phyloP scores from a whole-genome alignment of 495 filamentous ascomycete genomes.

The Penicillium canariense region DNA sequence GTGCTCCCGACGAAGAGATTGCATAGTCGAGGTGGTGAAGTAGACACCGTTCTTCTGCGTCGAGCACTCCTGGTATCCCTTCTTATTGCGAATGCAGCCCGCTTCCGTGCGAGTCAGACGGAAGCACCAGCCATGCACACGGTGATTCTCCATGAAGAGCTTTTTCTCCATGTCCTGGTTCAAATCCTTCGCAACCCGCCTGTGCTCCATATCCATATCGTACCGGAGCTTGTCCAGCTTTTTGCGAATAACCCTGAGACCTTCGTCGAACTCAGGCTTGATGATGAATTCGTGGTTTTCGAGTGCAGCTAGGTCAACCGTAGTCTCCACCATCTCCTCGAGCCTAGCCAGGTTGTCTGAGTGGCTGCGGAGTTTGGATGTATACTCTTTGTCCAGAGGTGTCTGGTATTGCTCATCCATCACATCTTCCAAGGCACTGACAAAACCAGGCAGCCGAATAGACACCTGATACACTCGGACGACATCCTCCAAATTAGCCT shows the following conservation, averaged over 20 bases:
- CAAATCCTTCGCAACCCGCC: conserved; percentile 73
- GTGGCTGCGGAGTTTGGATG: conserved; percentile 71
- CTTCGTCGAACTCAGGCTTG: conserved; percentile 96
- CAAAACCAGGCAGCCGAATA: conserved; percentile 86
- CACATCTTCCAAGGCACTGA: conserved; percentile 82
- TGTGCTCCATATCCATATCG: conserved; percentile 83
- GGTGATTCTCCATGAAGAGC: conserved; percentile 95
- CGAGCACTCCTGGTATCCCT: conserved; percentile 87
- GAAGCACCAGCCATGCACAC: conserved; percentile 95
- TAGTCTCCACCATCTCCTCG: conserved; percentile 98
- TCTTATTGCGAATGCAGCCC: conserved; percentile 87
- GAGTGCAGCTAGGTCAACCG: conserved; percentile 91
- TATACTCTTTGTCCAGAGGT: conserved; percentile 84
- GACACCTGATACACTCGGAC: conserved; percentile 92
- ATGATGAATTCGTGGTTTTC: conserved; percentile 99
- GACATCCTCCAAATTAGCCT: conserved; percentile 92
- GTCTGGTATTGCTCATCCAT: conserved; percentile 95
- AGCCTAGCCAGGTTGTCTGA: conserved; percentile 80
- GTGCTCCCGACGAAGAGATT: conserved; percentile 80
- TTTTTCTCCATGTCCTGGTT: conserved; percentile 96
- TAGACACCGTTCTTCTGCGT: conserved; percentile 99
- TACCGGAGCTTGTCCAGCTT: conserved; percentile 81
- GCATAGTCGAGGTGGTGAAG: conserved; percentile 88
- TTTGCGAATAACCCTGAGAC: conserved; percentile 80
- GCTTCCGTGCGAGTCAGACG: conserved; percentile 89